phyloP scores from a whole-genome alignment of 106 monocot genomes.

The Apostasia shenzhenica region DNA sequence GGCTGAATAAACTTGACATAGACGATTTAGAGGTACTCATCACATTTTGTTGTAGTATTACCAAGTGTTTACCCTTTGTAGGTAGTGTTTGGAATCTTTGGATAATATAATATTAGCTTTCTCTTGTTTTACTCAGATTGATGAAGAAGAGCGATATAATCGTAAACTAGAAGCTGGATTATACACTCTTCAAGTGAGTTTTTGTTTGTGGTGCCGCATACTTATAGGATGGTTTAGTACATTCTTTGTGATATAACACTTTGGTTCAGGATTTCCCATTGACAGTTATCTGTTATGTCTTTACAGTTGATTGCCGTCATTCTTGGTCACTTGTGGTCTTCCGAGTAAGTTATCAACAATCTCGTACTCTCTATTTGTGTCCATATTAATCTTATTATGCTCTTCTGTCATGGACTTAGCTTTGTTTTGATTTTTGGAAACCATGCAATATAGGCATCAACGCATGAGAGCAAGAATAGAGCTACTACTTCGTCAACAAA shows the following conservation, averaged over 20 bases:
- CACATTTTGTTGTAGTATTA: neutral
- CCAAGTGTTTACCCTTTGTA: neutral
- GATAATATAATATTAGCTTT: neutral
- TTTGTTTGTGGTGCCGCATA: neutral
- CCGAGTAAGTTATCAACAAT: slow-evolving; percentile 60
- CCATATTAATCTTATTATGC: neutral
- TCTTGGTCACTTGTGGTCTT: slow-evolving; percentile 86
- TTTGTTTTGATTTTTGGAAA: neutral
- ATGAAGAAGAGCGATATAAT: slow-evolving; percentile 91
- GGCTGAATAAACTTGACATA: slow-evolving; percentile 61
- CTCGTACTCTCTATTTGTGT: neutral
- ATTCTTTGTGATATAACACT: neutral
- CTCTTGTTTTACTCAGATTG: slow-evolving; percentile 49
- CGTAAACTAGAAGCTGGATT: slow-evolving; percentile 93
- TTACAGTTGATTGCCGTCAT: slow-evolving; percentile 84
- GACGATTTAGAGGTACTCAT: slow-evolving; percentile 83
- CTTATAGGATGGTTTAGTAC: neutral
- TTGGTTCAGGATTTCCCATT: slow-evolving; percentile 1
- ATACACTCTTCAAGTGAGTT: slow-evolving; percentile 82
- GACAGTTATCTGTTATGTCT: neutral
- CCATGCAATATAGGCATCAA: slow-evolving; percentile 43
- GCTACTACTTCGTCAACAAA: slow-evolving; percentile 79
- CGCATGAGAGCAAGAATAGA: slow-evolving; percentile 80
- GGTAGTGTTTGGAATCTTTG: neutral
- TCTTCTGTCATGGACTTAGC: neutral